phyloP scores from a whole-genome alignment of 495 filamentous ascomycete species.

The Collariella sp. region DNA sequence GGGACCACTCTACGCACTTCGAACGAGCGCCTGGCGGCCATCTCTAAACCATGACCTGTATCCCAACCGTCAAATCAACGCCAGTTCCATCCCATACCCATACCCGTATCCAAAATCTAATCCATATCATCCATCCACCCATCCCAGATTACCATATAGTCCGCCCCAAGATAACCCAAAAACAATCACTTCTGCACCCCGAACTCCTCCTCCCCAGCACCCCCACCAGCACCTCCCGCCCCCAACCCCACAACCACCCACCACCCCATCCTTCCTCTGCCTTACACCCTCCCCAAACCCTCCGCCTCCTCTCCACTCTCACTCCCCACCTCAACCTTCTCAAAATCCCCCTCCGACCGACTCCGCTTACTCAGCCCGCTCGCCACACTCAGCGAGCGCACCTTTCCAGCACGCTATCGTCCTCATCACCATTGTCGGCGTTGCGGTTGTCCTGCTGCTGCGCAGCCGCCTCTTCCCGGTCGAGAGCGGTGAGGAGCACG shows the following conservation, averaged over 20 bases:
- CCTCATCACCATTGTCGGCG: too few species aligned
- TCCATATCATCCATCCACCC: not conserved
- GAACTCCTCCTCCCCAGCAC: constrained; percentile 20
- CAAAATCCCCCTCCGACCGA: constrained; percentile 69
- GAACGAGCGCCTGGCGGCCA: not conserved
- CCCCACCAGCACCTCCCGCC: constrained; percentile 6
- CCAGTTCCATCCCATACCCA: not conserved
- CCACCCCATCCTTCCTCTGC: not conserved
- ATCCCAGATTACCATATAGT: too few species aligned
- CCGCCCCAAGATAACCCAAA: too few species aligned
- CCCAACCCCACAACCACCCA: constrained; percentile 60
- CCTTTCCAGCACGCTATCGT: too few species aligned
- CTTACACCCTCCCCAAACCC: constrained; percentile 18
- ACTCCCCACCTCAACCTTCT: constrained; percentile 70
- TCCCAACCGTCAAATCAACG: not conserved
- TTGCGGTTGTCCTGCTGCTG: constrained; percentile 27
- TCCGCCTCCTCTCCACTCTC: constrained; percentile 41
- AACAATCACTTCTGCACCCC: constrained; percentile 26
- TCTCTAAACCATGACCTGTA: constrained; percentile 7
- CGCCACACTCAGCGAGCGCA: constrained; percentile 29
- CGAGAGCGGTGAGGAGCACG: constrained; percentile 62
- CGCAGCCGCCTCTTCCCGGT: constrained; percentile 53
- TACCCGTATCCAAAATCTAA: not conserved
- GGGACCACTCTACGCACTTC: too few species aligned
- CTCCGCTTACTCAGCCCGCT: constrained; percentile 56